Evolutionary conservation across 202 grass and related monocot genomes (phyloP), one percentile per base, ranked within the genome.

Genomic region (Sporobolus alterniflorus): DNA sequence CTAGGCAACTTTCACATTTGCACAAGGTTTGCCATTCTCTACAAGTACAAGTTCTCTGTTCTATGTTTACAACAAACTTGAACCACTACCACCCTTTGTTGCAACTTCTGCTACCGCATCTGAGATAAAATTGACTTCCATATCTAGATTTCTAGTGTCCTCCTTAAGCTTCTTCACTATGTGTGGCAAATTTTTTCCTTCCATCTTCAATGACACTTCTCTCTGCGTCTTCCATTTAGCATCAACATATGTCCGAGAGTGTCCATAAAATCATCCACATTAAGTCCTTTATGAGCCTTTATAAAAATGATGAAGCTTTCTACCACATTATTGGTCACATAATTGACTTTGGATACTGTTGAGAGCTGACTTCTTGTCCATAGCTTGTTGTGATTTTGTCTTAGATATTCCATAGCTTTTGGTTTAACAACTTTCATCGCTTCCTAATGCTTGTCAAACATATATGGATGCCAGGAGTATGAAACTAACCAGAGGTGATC

Each of bases 311-410:
- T 39, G 36, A 39, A 60, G 56, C 56, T 28, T 22, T 60, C 24
- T 0, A 13, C 13, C 14, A 32, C 22, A 69, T 86, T 86, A 50
- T 85, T 85, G 6, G 67, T 82, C 0, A 85, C 31, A 77, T 85
- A 78, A 55, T 85, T 39, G 9, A 67, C 42, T 20, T 79, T 85
- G 20, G 20, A 56, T 1, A 24, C 0, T 18, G 36, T 52, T 0
- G 51, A 54, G 36, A 79, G 63, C 4, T 79, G 44, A 11, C 64
- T 85, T 11, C 74, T 85, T 26, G 65, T 67, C 84, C 67, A 86
- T 10, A 81, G 15, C n/a, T 33, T 86, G 3, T 16, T 67, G 12
- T 85, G 62, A 11, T 78, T 26, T 4, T 44, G 4, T 4, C 2
- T 28, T 13, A 85, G 24, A 16, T 67, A 84, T 9, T 52, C 7